Percentiles rank a stretch among this genome's conserved stretches.
phyloP scores from a whole-genome alignment of 495 filamentous ascomycete genomes.

The Aspergillus campestris region DNA sequence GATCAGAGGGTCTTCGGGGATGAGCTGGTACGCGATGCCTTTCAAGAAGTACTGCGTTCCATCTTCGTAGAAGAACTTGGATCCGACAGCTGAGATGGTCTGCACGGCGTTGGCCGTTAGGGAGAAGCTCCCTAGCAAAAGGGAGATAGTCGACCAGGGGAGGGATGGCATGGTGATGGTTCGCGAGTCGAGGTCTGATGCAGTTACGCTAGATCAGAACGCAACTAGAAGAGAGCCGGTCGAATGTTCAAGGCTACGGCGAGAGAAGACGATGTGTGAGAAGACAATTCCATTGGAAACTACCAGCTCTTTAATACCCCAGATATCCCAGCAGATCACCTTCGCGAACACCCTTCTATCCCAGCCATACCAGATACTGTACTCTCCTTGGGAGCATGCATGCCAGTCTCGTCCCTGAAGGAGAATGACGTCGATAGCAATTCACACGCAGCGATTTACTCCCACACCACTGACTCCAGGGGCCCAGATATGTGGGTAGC shows the following conservation, averaged over 20 bases:
- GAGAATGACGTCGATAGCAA: constrained; percentile 10
- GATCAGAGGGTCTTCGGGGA: constrained; percentile 63
- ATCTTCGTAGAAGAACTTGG: constrained; percentile 75
- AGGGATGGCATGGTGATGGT: too few species aligned
- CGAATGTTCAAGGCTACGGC: too few species aligned
- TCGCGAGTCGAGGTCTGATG: too few species aligned
- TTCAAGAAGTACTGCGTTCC: constrained; percentile 78
- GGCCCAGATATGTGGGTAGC: too few species aligned
- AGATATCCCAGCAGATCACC: not conserved
- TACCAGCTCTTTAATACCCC: not conserved
- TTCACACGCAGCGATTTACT: not conserved
- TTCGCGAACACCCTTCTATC: not conserved
- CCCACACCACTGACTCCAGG: too few species aligned
- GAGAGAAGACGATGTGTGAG: too few species aligned
- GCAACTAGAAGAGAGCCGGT: too few species aligned
- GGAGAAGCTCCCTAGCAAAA: constrained; percentile 24
- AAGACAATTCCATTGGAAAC: too few species aligned
- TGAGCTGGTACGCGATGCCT: constrained; percentile 66
- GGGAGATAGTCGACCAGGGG: constrained; percentile 4
- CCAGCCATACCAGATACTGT: constrained; percentile 2
- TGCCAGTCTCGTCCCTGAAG: not conserved
- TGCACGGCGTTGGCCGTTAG: constrained; percentile 28
- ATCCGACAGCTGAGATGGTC: constrained; percentile 61
- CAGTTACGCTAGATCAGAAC: too few species aligned
- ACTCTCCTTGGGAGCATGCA: constrained; percentile 3